Evolutionary conservation across 1,139 yeast species (phyloP).

Genomic region (Debaryomyces sp.): DNA sequence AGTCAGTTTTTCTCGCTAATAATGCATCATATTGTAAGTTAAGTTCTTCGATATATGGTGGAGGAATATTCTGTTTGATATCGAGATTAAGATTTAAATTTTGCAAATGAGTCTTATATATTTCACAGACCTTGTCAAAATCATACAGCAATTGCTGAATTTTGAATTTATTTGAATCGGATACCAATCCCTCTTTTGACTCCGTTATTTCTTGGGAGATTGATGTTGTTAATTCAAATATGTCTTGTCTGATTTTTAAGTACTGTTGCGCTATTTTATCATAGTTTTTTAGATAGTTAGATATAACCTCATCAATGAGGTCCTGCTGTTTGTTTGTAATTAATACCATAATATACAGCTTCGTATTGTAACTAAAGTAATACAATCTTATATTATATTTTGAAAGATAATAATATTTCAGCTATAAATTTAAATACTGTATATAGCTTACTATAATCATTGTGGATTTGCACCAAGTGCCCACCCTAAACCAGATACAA

Average conservation of each 20-base stretch:
- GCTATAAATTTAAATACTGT: background rate
- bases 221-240: constrained; percentile 24
- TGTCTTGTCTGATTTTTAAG: constrained; percentile 36
- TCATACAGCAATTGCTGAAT: constrained; percentile 28
- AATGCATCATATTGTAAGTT: constrained; percentile 24
- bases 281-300: constrained; percentile 34
- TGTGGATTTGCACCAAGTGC: constrained; percentile 58
- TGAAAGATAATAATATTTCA: background rate
- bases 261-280: constrained; percentile 39
- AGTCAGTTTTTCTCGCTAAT: constrained; percentile 17
- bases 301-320: constrained; percentile 35
- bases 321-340: constrained; percentile 35
- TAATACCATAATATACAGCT: constrained; percentile 23
- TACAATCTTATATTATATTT: background rate
- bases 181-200: constrained; percentile 13
- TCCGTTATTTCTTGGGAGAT: constrained; percentile 15
- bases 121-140: constrained; percentile 28
- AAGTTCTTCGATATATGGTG: constrained; percentile 25
- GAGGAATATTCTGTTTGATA: constrained; percentile 17
- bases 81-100: constrained; percentile 24
- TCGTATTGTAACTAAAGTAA: background rate
- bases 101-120: constrained; percentile 30
- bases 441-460: constrained; percentile 1
- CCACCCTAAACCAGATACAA: constrained; percentile 67
- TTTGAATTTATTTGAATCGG: constrained; percentile 15